These are phyloP conservation scores for Fusarium tanahbumbuense DNA, from an alignment of 2,329 filamentous ascomycete genomes.

Conservation along the genomic window DNA sequence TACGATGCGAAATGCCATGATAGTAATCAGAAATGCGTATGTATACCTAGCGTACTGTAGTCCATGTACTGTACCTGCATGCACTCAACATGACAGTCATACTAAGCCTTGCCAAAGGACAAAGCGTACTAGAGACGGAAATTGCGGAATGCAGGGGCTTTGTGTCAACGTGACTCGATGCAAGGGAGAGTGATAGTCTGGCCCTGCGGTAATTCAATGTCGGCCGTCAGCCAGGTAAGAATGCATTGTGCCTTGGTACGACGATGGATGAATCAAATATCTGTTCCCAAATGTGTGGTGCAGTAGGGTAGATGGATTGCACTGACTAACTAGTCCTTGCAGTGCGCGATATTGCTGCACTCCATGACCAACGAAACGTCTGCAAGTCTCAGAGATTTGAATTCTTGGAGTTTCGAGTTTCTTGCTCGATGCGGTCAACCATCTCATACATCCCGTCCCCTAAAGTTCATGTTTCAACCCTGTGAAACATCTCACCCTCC, in stretches of 20 bases:
- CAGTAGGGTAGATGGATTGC: not conserved
- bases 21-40: constrained; percentile 10
- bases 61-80: not conserved
- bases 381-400: constrained; percentile 17
- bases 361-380: not conserved
- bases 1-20: not conserved
- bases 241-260: constrained; percentile 1
- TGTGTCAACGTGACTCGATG: constrained; percentile 36
- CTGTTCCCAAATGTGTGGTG: not conserved
- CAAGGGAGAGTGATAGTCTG: constrained; percentile 20
- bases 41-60: not conserved
- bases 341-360: constrained; percentile 17
- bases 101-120: constrained; percentile 26
- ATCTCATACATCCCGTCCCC: constrained; percentile 8
- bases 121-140: constrained; percentile 14
- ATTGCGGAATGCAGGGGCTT: constrained; percentile 34
- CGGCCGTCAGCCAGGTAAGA: constrained; percentile 6
- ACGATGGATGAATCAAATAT: constrained; percentile 2
- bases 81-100: not conserved
- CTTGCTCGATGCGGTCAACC: constrained; percentile 9
- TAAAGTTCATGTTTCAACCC: constrained; percentile 14
- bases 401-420: constrained; percentile 9
- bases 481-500: constrained; percentile 37
- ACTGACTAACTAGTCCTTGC: constrained; percentile 1
- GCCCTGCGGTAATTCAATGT: constrained; percentile 7